Evolutionary conservation across 148 eudicot species (phyloP).

Genomic region (Suaeda aralocaspica): DNA sequence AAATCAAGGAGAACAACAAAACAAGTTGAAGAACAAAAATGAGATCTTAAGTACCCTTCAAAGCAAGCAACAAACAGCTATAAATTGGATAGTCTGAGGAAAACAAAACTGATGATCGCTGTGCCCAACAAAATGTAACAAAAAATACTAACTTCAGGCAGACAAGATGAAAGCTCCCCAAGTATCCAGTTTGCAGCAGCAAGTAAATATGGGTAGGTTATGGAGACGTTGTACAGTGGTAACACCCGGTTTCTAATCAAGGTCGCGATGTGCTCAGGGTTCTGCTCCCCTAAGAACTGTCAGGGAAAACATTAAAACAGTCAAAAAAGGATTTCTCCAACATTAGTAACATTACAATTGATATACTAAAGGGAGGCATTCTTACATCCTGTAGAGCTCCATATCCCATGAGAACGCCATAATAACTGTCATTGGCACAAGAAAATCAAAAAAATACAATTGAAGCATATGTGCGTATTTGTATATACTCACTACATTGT

Average conservation of each 20-base stretch:
- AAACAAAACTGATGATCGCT: neutral
- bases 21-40: neutral
- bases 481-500: neutral
- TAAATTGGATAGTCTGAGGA: neutral
- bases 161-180: conserved; percentile 71
- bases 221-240: conserved; percentile 51
- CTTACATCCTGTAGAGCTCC: conserved; percentile 80
- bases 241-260: conserved; percentile 51
- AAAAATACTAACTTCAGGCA: conserved; percentile 53
- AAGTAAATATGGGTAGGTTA: conserved; percentile 44
- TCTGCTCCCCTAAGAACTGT: conserved; percentile 66
- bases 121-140: neutral
- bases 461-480: neutral
- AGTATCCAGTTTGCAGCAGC: conserved; percentile 85
- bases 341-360: neutral
- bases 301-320: conserved; percentile 9
- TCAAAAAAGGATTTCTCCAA: neutral
- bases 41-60: neutral
- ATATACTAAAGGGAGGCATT: conserved; percentile 16
- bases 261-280: conserved; percentile 42
- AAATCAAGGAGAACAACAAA: conserved; percentile 1
- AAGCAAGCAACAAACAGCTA: neutral
- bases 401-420: conserved; percentile 72
- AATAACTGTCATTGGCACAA: conserved; percentile 46
- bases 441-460: conserved; percentile 17